Percentiles rank a stretch among this genome's conserved stretches.
Conservation (phyloP, 208 protist genomes). For the Leishmania mexicana region DNA sequence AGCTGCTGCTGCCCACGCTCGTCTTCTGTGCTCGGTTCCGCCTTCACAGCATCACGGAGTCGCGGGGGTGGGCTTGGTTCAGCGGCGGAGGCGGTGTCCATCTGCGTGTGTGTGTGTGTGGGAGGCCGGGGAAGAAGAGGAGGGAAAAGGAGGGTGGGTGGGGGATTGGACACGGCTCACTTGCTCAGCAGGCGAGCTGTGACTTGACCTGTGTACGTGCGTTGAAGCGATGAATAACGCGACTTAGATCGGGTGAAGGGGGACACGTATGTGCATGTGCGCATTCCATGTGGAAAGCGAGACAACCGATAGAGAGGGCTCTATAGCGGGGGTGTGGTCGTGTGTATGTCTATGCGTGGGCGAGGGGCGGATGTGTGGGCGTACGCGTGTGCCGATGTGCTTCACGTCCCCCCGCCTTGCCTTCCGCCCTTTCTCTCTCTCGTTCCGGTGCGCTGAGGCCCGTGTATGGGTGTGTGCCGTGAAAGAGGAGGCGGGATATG, state of each 20-base stretch:
- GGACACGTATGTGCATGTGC: neutral
- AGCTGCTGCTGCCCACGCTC: neutral
- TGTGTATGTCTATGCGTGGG: neutral
- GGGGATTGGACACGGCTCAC: neutral
- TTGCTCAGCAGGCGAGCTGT: neutral
- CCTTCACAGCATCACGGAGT: conserved; percentile 8
- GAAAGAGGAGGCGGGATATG: neutral
- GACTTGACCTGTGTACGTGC: neutral
- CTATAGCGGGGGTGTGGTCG: neutral
- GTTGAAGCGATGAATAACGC: neutral
- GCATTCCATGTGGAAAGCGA: neutral
- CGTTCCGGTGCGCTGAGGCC: neutral
- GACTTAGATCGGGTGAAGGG: neutral
- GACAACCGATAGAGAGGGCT: neutral
- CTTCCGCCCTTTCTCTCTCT: neutral
- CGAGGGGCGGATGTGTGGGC: too few species aligned
- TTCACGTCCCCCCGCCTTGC: neutral
- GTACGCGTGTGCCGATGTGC: neutral
- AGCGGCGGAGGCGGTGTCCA: neutral
- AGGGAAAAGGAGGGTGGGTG: too few species aligned
- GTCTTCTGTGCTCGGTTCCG: neutral
- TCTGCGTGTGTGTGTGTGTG: neutral
- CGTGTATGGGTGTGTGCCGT: neutral
- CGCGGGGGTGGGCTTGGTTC: neutral
- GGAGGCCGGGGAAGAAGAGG: too few species aligned